Percentiles rank a stretch among this genome's conserved stretches.
These are phyloP conservation scores for Epichloe scottii DNA, from an alignment of 2,329 filamentous ascomycete genomes.

Conservation along the genomic window DNA sequence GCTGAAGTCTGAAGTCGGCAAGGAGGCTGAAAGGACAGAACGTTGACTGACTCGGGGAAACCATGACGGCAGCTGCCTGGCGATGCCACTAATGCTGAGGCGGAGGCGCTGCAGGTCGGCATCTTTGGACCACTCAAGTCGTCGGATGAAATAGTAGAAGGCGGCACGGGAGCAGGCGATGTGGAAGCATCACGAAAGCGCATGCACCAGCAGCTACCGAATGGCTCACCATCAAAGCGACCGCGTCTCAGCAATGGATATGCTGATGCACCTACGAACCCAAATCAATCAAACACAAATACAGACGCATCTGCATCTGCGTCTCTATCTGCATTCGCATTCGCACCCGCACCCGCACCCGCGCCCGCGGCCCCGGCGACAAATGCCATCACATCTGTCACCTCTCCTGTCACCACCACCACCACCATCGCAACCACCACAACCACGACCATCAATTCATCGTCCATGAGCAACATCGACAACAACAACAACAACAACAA, in stretches of 20 bases:
- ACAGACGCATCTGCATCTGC: slow-evolving; percentile 19
- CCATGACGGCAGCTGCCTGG: slow-evolving; percentile 30
- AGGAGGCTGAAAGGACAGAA: neutral
- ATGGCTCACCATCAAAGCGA: slow-evolving; percentile 47
- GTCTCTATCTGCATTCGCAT: slow-evolving; percentile 1
- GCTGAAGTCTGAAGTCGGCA: neutral
- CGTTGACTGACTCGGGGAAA: slow-evolving; percentile 3
- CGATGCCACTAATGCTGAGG: slow-evolving; percentile 30
- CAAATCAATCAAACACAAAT: neutral
- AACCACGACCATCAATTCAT: neutral
- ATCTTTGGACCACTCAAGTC: slow-evolving; percentile 44
- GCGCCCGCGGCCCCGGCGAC: slow-evolving; percentile 22
- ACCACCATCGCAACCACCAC: neutral
- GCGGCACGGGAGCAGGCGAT: slow-evolving; percentile 24
- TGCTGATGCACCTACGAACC: slow-evolving; percentile 35
- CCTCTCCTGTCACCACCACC: neutral
- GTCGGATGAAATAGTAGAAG: slow-evolving; percentile 25
- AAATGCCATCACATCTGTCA: neutral
- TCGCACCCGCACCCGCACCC: slow-evolving; percentile 22
- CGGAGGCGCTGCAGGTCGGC: slow-evolving; percentile 35
- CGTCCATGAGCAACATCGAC: neutral
- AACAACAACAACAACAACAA: neutral
- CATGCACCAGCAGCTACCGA: slow-evolving; percentile 29
- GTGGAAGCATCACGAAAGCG: slow-evolving; percentile 38
- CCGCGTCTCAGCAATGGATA: slow-evolving; percentile 49